A percentile compares a stretch with the other conserved stretches of the same genome.
Evolutionary conservation across 495 filamentous ascomycete genomes (phyloP).

Genomic region (Neurospora sp.): DNA sequence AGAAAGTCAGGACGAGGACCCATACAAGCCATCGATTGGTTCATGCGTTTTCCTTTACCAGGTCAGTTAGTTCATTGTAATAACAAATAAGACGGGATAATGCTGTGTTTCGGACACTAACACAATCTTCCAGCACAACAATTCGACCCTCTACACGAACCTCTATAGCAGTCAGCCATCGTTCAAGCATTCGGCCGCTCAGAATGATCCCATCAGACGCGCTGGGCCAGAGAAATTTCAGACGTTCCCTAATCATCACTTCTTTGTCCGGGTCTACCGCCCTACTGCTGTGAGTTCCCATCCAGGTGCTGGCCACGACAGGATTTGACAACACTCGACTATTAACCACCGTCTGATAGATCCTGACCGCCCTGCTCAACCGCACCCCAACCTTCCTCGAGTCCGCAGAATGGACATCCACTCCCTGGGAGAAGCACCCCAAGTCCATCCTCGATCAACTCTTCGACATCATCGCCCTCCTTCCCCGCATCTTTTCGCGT

Average conservation of each 20-base stretch:
- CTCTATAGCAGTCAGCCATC: constrained; percentile 17
- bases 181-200: constrained; percentile 17
- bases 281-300: constrained; percentile 27
- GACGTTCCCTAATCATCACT: constrained; percentile 37
- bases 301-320: not conserved
- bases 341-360: constrained; percentile 12
- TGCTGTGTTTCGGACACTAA: constrained; percentile 11
- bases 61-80: constrained; percentile 10
- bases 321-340: not conserved
- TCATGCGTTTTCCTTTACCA: constrained; percentile 37
- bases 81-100: not conserved
- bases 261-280: constrained; percentile 37
- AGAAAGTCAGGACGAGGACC: constrained; percentile 5
- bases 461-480: constrained; percentile 28
- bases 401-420: constrained; percentile 31
- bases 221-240: constrained; percentile 29
- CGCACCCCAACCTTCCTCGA: constrained; percentile 32
- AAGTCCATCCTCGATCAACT: constrained; percentile 33
- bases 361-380: constrained; percentile 33
- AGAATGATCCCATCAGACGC: constrained; percentile 23
- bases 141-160: constrained; percentile 19
- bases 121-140: constrained; percentile 14
- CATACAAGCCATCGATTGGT: constrained; percentile 13
- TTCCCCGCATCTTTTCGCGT: constrained; percentile 28
- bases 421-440: constrained; percentile 34